Base-by-base conservation (phyloP, 2,329 filamentous ascomycete genomes). In the Epichloe glyceriae region DNA sequence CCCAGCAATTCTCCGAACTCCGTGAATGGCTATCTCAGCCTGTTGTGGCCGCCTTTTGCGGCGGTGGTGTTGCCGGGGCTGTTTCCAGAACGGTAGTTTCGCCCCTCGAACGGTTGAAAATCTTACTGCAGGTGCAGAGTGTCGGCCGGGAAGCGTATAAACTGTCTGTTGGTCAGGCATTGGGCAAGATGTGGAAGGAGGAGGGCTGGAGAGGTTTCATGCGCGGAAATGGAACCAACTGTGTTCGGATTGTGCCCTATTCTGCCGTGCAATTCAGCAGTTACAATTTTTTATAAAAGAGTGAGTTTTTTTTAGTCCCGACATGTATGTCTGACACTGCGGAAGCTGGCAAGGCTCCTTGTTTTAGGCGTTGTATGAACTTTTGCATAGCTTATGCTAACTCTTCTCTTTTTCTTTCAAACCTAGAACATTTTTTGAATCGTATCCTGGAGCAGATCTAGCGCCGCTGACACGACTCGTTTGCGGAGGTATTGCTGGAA, bases 31-130 rank as follows among this genome's bases (percentile, higher is more conserved):
- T 96, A 55, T 85, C 89, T 10, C 86, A 95, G 56, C 90, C 91
- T 4, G 83, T 96, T 39, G 72, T 89, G 35, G 91, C 93, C 41
- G 90, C 93, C 35, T 98, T 98, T 63, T 85, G 94, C 61, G 93
- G 88, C 33, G 93, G 93, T 54, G 93, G 93, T 58, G 82, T 96
- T 20, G 93, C 93, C 15, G 93, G 93, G 52, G 93, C 93, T 42
- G 91, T 98, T n/a, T 97, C 93, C 34, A 82, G 93, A 64, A 98
- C 93, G 22, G 91, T 97, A 46, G 93, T 98, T 4, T 97, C 91
- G 15, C 93, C 93, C 3, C 80, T 98, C 38, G 93, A 98, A 70
- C 82, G 93, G 56, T 76, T 98, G 53, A 97, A 98, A 73, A 98
- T 98, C 60, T 75, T 98, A n/a, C 89, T 96, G 67, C 93, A 98